Percentiles rank a stretch among this genome's conserved stretches.
Conservation (phyloP, 2,329 filamentous ascomycete genomes). For the Conoideocrella luteorostrata region DNA sequence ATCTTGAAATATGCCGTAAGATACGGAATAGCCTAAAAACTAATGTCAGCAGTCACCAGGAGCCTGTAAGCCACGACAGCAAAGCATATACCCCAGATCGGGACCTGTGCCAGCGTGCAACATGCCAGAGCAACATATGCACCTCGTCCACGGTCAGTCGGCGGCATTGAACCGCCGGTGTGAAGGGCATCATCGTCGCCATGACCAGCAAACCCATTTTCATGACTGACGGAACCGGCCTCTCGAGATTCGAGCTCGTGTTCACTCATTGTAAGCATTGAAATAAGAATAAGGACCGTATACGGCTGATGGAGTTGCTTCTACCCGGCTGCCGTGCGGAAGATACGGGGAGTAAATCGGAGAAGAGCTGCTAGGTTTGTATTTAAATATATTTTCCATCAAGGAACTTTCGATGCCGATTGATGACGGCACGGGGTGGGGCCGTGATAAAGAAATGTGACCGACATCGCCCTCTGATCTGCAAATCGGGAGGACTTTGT, state of each 20-base stretch:
- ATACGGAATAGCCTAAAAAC: conserved; percentile 22
- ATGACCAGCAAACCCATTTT: background rate
- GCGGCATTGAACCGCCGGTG: conserved; percentile 15
- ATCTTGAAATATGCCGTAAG: conserved; percentile 63
- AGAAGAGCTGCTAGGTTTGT: background rate
- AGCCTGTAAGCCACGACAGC: background rate
- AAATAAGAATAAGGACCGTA: background rate
- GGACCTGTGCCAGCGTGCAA: conserved; percentile 24
- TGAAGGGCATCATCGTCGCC: background rate
- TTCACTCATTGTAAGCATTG: background rate
- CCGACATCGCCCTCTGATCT: conserved; percentile 1
- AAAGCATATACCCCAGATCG: conserved; percentile 23
- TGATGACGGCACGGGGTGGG: background rate
- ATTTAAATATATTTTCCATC: background rate
- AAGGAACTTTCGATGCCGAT: background rate
- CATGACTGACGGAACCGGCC: background rate
- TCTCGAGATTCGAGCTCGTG: background rate
- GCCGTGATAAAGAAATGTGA: background rate
- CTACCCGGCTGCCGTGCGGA: too few relatives aligned
- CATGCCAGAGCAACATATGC: conserved; percentile 24
- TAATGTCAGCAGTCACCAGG: background rate
- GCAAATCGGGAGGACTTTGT: background rate
- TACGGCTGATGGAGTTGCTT: too few relatives aligned
- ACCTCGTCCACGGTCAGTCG: conserved; percentile 21
- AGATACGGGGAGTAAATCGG: background rate